Conservation (phyloP, 257 asterid genomes). For the Euphrasia confusa region DNA sequence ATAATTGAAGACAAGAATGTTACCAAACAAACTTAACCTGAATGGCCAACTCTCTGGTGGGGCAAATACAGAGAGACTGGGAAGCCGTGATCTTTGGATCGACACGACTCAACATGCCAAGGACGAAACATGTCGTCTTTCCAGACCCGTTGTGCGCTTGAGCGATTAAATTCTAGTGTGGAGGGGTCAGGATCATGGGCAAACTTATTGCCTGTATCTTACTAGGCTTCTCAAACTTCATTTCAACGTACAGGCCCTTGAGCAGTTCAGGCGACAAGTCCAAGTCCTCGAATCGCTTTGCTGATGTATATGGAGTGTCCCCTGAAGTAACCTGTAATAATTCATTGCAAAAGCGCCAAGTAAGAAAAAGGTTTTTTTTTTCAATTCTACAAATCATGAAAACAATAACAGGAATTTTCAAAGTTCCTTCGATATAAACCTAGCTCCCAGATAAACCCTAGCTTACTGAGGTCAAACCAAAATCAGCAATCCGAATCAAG, state of each 20-base stretch:
- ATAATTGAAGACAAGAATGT: constrained; percentile 14
- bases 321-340: constrained; percentile 66
- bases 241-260: constrained; percentile 78
- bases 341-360: constrained; percentile 4
- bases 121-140: constrained; percentile 94
- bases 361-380: neutral
- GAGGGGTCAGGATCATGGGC: constrained; percentile 94
- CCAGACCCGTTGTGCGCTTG: constrained; percentile 99
- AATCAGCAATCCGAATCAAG: constrained; percentile 9
- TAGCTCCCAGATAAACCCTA: constrained; percentile 20
- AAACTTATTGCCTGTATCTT: constrained; percentile 76
- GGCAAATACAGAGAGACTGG: constrained; percentile 96
- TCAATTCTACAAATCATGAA: neutral
- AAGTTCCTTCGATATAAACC: neutral
- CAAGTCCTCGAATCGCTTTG: constrained; percentile 81
- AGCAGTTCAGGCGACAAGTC: constrained; percentile 59
- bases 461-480: constrained; percentile 12
- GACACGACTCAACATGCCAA: constrained; percentile 93
- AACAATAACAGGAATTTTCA: neutral
- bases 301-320: constrained; percentile 68
- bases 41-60: constrained; percentile 91
- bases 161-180: constrained; percentile 75
- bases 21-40: constrained; percentile 71
- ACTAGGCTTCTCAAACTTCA: constrained; percentile 84
- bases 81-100: constrained; percentile 62